Conservation (phyloP, 164 flowering plant genomes). For the Liriodendron chinense region DNA sequence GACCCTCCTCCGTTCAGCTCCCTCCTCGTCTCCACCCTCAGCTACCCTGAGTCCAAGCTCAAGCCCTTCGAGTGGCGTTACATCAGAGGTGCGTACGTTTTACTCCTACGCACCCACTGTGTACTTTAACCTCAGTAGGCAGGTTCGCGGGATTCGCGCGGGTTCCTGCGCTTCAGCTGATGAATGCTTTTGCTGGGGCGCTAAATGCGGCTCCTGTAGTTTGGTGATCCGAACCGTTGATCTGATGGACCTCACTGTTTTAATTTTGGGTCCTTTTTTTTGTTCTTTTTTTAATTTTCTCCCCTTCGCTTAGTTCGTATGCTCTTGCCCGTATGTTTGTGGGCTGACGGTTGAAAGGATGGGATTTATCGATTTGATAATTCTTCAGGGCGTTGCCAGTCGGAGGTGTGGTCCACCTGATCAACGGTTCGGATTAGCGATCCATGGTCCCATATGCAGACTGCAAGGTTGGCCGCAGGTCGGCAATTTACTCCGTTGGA, state of each 20-base stretch:
- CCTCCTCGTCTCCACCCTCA: constrained; percentile 56
- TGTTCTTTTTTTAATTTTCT: background rate
- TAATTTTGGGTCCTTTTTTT: background rate
- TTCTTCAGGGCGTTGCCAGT: background rate
- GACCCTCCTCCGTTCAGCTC: constrained; percentile 26
- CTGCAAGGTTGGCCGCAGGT: background rate
- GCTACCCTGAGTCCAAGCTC: constrained; percentile 50
- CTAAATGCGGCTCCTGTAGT: too few species aligned
- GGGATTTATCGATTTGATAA: background rate
- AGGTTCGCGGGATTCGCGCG: background rate
- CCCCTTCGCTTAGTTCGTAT: background rate
- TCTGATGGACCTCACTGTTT: background rate
- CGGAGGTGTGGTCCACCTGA: background rate
- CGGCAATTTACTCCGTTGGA: background rate
- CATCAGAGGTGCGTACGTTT: constrained; percentile 55
- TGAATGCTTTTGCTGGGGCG: too few species aligned
- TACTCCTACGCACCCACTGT: background rate
- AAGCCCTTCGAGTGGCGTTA: constrained; percentile 65
- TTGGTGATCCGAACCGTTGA: background rate
- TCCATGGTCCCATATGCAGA: background rate
- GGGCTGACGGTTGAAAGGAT: background rate
- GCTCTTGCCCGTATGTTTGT: background rate
- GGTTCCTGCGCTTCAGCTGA: too few species aligned
- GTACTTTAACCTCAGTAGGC: background rate
- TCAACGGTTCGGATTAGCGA: background rate